A percentile compares a stretch with the other conserved stretches of the same genome.
These are phyloP conservation scores for Cystofilobasidium capitatum DNA, from an alignment of 768 basidiomycete species.

Conservation along the genomic window DNA sequence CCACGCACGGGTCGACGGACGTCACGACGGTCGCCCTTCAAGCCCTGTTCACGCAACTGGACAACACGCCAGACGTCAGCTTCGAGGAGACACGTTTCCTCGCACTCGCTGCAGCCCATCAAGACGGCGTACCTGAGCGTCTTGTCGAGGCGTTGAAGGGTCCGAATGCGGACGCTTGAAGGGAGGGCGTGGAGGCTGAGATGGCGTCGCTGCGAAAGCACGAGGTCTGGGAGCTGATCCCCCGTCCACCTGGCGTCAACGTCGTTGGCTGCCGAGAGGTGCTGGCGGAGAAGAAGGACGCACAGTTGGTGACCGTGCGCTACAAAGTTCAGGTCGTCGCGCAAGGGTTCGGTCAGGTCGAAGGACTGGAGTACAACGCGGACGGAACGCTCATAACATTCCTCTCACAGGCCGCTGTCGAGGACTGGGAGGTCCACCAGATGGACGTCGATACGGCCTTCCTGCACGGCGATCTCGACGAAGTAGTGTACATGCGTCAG, in stretches of 20 bases:
- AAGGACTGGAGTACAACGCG: neutral
- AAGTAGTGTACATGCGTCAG: slow-evolving; percentile 44
- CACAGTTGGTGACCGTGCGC: neutral
- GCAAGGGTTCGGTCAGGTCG: slow-evolving; percentile 2
- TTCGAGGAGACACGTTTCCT: too few relatives aligned
- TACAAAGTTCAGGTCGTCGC: neutral
- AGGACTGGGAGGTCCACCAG: slow-evolving; percentile 41
- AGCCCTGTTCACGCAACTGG: too few relatives aligned
- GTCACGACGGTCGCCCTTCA: too few relatives aligned
- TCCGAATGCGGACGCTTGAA: neutral
- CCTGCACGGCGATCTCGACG: slow-evolving; percentile 31
- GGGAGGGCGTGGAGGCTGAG: neutral
- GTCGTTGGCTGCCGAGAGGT: slow-evolving; percentile 2
- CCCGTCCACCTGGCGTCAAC: neutral
- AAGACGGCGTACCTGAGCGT: neutral
- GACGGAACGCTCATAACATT: slow-evolving; percentile 35
- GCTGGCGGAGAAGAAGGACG: slow-evolving; percentile 2
- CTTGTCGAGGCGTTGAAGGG: neutral
- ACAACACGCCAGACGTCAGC: too few relatives aligned
- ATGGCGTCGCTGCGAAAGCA: slow-evolving; percentile 1
- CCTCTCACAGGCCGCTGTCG: slow-evolving; percentile 39
- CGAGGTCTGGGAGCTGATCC: neutral
- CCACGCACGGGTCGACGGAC: too few relatives aligned
- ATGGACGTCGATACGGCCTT: slow-evolving; percentile 32
- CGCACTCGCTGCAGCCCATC: neutral